Base-by-base conservation (phyloP, 2,329 filamentous ascomycete species). In the Kalaharituber pfeilii region DNA sequence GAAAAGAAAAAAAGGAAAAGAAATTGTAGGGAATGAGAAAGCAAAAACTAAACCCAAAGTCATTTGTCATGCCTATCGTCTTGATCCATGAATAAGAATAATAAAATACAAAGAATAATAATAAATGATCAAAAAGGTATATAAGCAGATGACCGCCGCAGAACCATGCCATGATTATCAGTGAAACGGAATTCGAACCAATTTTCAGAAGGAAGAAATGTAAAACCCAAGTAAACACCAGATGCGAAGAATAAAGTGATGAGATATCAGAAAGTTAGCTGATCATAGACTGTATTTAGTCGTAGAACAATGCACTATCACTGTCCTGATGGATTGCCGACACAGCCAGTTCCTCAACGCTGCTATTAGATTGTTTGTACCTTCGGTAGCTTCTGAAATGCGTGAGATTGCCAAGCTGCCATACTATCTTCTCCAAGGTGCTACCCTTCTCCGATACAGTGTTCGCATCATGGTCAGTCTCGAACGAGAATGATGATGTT, bases 381-480 rank as follows among this genome's bases (percentile, higher is more conserved):
- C 39, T 60, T 57, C 25, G 26, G 24, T 33, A 30, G 39, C 55
- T 57, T 58, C 27, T 52, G 52, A 15, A 50, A 22, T 50, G 28
- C 47, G n/a, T 50, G 25, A 60, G 54, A 42, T 58, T 59, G 22
- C 51, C 56, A 9, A 61, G 52, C 28, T 58, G 58, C 22, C 55
- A 59, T 26, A 61, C 59, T 42, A 61, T 57, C 58, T 59, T 57
- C 24, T 61, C 59, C 15, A 61, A 51, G n/a, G 58, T 61, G 45
- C 56, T 59, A 29, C 54, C 33, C 50, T 60, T 59, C 50, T 50
- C 47, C 26, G 27, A 30, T n/a, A 28, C 54, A 29, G 15, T 53
- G 25, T n/a, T 53, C 9, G 26, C 51, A 49, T 55, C 54, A 30
- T 42, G 49, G 24, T 56, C 58, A 11, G 49, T 51, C 49, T 56